A percentile compares a stretch with the other conserved stretches of the same genome.
phyloP scores from a whole-genome alignment of 257 asterid species.

The Nicotiana undulata region DNA sequence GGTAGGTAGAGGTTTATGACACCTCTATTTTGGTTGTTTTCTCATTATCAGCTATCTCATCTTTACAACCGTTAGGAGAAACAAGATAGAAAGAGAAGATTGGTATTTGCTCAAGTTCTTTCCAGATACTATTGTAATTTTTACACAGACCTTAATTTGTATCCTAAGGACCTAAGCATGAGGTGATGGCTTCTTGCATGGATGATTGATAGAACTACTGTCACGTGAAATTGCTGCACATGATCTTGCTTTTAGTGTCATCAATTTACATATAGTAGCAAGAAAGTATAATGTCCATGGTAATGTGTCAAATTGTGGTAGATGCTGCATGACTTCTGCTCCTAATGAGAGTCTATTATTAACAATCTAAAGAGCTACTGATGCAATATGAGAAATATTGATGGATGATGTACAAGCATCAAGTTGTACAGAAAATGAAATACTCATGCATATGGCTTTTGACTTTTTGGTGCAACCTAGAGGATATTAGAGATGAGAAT shows the following conservation, averaged over 20 bases:
- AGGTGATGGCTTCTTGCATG: not conserved
- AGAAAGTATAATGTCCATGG: not conserved
- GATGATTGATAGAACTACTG: not conserved
- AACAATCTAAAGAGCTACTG: not conserved
- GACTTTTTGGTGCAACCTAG: not conserved
- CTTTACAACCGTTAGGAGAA: slow-evolving; percentile 7
- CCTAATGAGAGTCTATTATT: not conserved
- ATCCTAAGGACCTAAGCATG: not conserved
- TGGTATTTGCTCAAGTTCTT: not conserved
- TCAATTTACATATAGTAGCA: not conserved
- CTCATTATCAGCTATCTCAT: slow-evolving; percentile 1
- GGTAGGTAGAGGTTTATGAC: slow-evolving; percentile 31
- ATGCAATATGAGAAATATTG: not conserved
- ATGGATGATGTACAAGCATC: not conserved
- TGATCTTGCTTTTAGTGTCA: not conserved
- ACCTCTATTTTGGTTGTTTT: not conserved
- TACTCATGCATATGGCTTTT: not conserved
- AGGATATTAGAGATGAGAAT: not conserved
- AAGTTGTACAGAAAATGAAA: not conserved
- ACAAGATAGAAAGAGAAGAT: not conserved
- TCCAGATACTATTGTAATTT: not conserved
- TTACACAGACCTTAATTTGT: not conserved
- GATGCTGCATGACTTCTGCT: not conserved
- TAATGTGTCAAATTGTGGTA: not conserved
- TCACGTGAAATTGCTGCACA: not conserved